Evolutionary conservation across 768 basidiomycete genomes (phyloP), one percentile per base, ranked within the genome.

Genomic region (Clitopilus passeckerianus): DNA sequence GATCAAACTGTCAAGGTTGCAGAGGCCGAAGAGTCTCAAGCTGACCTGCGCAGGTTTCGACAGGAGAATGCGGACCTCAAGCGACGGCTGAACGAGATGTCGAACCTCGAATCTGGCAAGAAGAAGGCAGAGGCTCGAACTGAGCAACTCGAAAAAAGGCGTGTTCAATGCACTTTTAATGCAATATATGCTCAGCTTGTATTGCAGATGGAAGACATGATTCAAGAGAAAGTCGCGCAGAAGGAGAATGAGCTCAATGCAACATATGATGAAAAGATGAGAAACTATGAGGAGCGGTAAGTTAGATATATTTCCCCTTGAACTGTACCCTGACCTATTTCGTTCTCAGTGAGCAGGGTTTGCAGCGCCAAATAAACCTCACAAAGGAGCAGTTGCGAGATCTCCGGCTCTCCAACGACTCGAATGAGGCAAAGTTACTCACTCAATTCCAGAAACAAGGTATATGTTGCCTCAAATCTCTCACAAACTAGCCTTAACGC

Each of bases 221-320:
- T 98, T 59, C 82, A 86, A 61, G 96, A 98, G 64, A 89, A 89
- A 67, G 90, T 98, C 34, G 76, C 79, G 2, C 90, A 92, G 71
- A 98, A 98, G 74, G 93, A 98, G 76, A 96, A 95, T 59, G 97
- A 98, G 74, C 79, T 98, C 18, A 92, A 96, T 64, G 97, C 96
- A 15, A 95, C 92, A 5, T 98, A 97, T 64, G 97, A 99, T 66
- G 97, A 99, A 75, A 89, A 89, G 64, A 80, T 99, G 70, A 81
- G 93, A 55, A 99, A 98, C 72, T 98, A 96, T 65, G 95, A 95
- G 71, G 96, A 96, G 68, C 84, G 96, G 94, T 94, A 64, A 27
- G 85, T 71, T 8, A 6, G 7, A 5, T 23, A 5, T 23, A 10
- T 20, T 41, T 23, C 5, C 33, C 24, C 6, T 37, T 15, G 15